Evolutionary conservation across 768 basidiomycete genomes (phyloP).

Genomic region (Amanita exitialis): DNA sequence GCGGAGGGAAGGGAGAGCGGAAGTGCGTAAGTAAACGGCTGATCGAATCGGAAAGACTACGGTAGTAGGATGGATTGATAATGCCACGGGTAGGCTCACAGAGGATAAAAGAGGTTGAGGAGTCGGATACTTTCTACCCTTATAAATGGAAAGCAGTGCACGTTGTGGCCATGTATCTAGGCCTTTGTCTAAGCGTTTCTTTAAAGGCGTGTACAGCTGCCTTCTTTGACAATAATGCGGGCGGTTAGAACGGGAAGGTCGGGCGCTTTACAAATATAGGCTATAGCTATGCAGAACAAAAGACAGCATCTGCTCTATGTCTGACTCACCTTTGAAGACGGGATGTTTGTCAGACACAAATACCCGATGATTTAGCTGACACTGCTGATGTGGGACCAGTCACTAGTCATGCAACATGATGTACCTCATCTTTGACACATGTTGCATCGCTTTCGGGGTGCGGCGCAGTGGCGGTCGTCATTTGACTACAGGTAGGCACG

Average conservation of each 20-base stretch:
- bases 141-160: slow-evolving; percentile 9
- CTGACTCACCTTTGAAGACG: too few relatives aligned
- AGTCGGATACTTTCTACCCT: background rate
- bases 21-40: background rate
- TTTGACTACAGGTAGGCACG: background rate
- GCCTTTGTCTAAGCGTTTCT: slow-evolving; percentile 6
- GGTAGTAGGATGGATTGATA: background rate
- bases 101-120: background rate
- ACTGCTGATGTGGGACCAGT: background rate
- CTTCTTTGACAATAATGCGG: too few relatives aligned
- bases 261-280: too few relatives aligned
- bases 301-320: too few relatives aligned
- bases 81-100: background rate
- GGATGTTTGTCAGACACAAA: too few relatives aligned
- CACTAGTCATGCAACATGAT: background rate
- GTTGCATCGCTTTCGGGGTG: background rate
- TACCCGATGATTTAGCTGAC: too few relatives aligned
- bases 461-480: background rate
- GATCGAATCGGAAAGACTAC: slow-evolving; percentile 1
- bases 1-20: background rate
- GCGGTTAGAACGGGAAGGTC: too few relatives aligned
- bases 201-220: background rate
- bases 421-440: background rate
- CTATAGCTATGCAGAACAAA: too few relatives aligned
- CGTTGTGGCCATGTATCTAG: slow-evolving; percentile 7